Percentiles rank a stretch among this genome's conserved stretches.
phyloP scores from a whole-genome alignment of 768 basidiomycete species.

The Hericium rajendrae region DNA sequence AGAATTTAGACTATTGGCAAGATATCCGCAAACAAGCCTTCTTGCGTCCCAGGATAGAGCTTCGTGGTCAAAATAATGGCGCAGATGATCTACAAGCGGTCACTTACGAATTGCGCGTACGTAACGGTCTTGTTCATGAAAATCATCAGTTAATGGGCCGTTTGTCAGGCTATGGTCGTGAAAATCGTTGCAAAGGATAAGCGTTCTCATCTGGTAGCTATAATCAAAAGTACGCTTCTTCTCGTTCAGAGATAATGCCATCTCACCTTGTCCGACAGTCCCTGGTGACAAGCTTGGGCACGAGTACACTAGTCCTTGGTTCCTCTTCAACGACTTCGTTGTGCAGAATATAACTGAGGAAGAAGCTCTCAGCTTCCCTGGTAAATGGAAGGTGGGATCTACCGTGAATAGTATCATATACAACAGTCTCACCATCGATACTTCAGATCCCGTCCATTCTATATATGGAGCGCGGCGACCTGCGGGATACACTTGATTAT shows the following conservation, averaged over 20 bases:
- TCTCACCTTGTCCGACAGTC: conserved; percentile 32
- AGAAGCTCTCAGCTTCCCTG: conserved; percentile 82
- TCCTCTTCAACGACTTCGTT: conserved; percentile 93
- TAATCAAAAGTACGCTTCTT: conserved; percentile 59
- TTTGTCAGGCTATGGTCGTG: conserved; percentile 62
- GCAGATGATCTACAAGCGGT: conserved; percentile 45
- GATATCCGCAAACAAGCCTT: conserved; percentile 54
- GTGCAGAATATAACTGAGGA: conserved; percentile 78
- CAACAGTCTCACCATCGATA: neutral
- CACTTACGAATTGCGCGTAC: conserved; percentile 65
- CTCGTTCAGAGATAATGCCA: neutral
- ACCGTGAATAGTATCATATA: neutral
- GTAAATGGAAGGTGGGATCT: conserved; percentile 77
- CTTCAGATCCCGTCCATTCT: conserved; percentile 75
- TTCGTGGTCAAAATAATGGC: conserved; percentile 53
- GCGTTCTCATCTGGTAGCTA: conserved; percentile 77
- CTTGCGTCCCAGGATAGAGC: conserved; percentile 43
- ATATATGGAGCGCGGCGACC: conserved; percentile 76
- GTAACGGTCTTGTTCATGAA: neutral
- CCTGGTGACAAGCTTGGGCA: conserved; percentile 46
- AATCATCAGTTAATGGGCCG: neutral
- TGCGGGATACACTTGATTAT: conserved; percentile 49
- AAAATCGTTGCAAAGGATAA: conserved; percentile 67
- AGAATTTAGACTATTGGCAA: conserved; percentile 66
- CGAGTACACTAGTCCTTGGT: conserved; percentile 56